phyloP scores from a whole-genome alignment of 768 basidiomycete species.

The Podaxis sp. region DNA sequence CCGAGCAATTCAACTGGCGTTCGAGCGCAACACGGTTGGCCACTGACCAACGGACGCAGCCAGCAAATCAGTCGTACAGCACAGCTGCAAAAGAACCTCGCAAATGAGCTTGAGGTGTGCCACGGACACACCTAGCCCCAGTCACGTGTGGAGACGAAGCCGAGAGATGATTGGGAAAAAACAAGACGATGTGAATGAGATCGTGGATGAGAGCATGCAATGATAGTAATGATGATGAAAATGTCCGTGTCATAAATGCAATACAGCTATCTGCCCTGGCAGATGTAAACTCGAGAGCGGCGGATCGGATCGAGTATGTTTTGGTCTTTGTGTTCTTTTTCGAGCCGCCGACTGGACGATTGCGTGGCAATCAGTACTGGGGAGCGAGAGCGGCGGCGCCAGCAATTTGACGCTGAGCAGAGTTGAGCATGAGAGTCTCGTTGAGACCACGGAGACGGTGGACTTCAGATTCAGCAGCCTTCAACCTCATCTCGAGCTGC shows the following conservation, averaged over 20 bases:
- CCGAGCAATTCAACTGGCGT: slow-evolving; percentile 20
- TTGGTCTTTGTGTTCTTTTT: slow-evolving; percentile 20
- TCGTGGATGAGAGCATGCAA: slow-evolving; percentile 19
- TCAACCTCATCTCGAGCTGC: slow-evolving; percentile 73
- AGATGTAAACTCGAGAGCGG: slow-evolving; percentile 46
- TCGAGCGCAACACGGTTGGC: slow-evolving; percentile 29
- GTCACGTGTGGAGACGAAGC: slow-evolving; percentile 20
- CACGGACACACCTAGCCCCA: slow-evolving; percentile 13
- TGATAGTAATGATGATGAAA: slow-evolving; percentile 39
- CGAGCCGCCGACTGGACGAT: slow-evolving; percentile 30
- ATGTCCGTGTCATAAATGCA: slow-evolving; percentile 56
- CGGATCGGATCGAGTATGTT: slow-evolving; percentile 28
- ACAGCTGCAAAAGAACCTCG: slow-evolving; percentile 50
- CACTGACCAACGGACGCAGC: slow-evolving; percentile 40
- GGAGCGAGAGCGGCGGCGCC: slow-evolving; percentile 54
- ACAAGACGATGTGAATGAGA: slow-evolving; percentile 33
- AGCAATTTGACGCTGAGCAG: slow-evolving; percentile 63
- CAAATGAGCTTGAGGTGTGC: slow-evolving; percentile 13
- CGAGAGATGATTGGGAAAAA: slow-evolving; percentile 29
- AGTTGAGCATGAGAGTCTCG: slow-evolving; percentile 86
- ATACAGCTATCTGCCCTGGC: slow-evolving; percentile 59
- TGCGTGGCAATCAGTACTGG: slow-evolving; percentile 44
- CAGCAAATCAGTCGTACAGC: slow-evolving; percentile 43
- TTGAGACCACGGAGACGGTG: slow-evolving; percentile 82
- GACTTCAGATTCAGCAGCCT: slow-evolving; percentile 79